phyloP scores from a whole-genome alignment of 2,329 filamentous ascomycete genomes.

The Mycosphaerella arachidis region DNA sequence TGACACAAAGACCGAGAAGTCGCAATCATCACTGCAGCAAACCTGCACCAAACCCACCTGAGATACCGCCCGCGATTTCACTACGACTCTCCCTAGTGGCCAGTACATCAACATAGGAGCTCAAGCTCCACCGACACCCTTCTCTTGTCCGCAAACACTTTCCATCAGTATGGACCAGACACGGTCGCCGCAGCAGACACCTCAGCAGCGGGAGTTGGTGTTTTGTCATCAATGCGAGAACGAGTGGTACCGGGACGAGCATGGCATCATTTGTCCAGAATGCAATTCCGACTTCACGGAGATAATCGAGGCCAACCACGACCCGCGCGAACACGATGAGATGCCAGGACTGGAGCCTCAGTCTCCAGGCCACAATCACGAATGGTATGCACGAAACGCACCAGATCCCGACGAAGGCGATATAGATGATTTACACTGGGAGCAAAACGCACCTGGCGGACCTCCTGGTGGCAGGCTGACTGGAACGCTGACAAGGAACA shows the following conservation, averaged over 20 bases:
- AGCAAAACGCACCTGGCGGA: conserved; percentile 26
- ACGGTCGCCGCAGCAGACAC: conserved; percentile 18
- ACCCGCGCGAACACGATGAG: conserved; percentile 51
- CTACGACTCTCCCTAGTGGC: not conserved
- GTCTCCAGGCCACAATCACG: conserved; percentile 22
- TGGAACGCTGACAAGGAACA: conserved; percentile 41
- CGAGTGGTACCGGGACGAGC: conserved; percentile 74
- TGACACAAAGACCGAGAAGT: not conserved
- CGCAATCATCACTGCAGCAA: conserved; percentile 1
- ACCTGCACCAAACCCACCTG: not conserved
- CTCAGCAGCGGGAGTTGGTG: conserved; percentile 61
- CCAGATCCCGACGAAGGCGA: conserved; percentile 48
- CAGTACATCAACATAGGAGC: conserved; percentile 9
- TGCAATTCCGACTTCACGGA: conserved; percentile 78
- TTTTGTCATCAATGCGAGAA: conserved; percentile 78
- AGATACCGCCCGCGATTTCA: not conserved
- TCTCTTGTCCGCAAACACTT: not conserved
- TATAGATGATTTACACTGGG: conserved; percentile 32
- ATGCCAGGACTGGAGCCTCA: conserved; percentile 16
- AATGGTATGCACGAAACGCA: conserved; percentile 35
- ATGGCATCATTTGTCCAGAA: conserved; percentile 67
- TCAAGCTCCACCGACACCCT: conserved; percentile 9
- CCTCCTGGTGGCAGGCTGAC: conserved; percentile 27
- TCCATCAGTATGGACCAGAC: conserved; percentile 7
- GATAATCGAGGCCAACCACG: conserved; percentile 60